Percentiles rank a stretch among this genome's conserved stretches.
These are phyloP conservation scores for Claviceps arundinis DNA, from an alignment of 2,329 filamentous ascomycete species.

Conservation along the genomic window DNA sequence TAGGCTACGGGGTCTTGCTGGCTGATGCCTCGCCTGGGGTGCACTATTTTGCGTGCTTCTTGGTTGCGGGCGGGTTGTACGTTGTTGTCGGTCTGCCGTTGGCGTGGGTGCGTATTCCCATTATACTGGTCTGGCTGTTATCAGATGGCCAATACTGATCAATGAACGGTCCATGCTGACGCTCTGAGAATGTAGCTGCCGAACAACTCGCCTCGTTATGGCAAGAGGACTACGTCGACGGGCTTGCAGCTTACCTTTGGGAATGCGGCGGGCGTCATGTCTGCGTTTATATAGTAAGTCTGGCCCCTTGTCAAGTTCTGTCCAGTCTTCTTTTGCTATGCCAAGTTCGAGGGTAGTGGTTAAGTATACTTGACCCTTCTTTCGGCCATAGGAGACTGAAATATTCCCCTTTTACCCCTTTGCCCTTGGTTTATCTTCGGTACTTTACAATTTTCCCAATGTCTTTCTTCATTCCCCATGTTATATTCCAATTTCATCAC, in stretches of 20 bases:
- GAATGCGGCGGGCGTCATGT: conserved; percentile 60
- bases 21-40: conserved; percentile 45
- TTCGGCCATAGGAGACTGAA: too few relatives aligned
- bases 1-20: conserved; percentile 58
- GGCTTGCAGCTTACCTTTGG: conserved; percentile 59
- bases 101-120: conserved; percentile 30
- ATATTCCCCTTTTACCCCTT: too few relatives aligned
- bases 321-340: too few relatives aligned
- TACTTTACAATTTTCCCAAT: too few relatives aligned
- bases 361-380: too few relatives aligned
- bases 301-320: not conserved
- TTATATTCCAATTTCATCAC: not conserved
- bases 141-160: too few relatives aligned
- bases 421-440: too few relatives aligned
- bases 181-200: conserved; percentile 26
- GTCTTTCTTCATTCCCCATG: not conserved
- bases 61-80: conserved; percentile 61
- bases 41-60: conserved; percentile 62
- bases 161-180: not conserved
- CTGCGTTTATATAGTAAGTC: conserved; percentile 48
- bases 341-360: too few relatives aligned
- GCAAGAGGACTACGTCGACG: conserved; percentile 60
- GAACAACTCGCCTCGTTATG: conserved; percentile 59
- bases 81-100: conserved; percentile 41
- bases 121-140: too few relatives aligned